These are phyloP conservation scores for Senna tora DNA, from an alignment of 306 rosid genomes.

Conservation along the genomic window DNA sequence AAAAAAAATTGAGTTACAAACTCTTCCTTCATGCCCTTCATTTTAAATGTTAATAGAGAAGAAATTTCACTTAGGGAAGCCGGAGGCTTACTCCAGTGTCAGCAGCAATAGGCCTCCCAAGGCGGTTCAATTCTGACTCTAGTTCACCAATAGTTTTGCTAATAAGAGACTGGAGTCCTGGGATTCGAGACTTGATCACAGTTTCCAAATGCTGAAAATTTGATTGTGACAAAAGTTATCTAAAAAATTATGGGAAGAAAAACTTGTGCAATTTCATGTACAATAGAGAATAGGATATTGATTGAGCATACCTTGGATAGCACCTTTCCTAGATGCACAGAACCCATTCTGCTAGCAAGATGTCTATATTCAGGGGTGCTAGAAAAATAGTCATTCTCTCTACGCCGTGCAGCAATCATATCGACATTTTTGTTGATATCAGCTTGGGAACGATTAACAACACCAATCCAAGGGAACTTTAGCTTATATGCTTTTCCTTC, in stretches of 20 bases:
- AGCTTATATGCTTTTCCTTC: slow-evolving; percentile 87
- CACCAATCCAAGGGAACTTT: slow-evolving; percentile 96
- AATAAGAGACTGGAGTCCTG: slow-evolving; percentile 92
- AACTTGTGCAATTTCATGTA: slow-evolving; percentile 17
- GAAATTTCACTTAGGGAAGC: not conserved
- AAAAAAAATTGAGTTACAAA: slow-evolving; percentile 4
- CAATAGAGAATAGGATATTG: slow-evolving; percentile 14
- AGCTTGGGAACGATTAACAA: slow-evolving; percentile 94
- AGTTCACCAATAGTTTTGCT: slow-evolving; percentile 84
- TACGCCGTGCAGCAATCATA: slow-evolving; percentile 98
- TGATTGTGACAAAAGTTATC: slow-evolving; percentile 8
- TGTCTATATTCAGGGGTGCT: slow-evolving; percentile 86
- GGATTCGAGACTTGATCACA: slow-evolving; percentile 94
- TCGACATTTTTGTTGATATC: slow-evolving; percentile 99
- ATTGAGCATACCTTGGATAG: slow-evolving; percentile 75
- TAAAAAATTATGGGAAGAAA: not conserved
- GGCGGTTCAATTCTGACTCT: slow-evolving; percentile 85
- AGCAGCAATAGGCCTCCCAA: slow-evolving; percentile 89
- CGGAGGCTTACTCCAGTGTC: slow-evolving; percentile 83
- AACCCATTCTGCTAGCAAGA: slow-evolving; percentile 93
- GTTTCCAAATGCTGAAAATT: slow-evolving; percentile 87
- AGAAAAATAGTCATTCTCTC: slow-evolving; percentile 85
- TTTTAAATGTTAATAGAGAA: not conserved
- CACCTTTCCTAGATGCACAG: slow-evolving; percentile 95
- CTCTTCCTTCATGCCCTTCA: slow-evolving; percentile 31